Evolutionary conservation across 2,329 filamentous ascomycete species (phyloP), one percentile per base, ranked within the genome.

Genomic region (Penicillium sp.): DNA sequence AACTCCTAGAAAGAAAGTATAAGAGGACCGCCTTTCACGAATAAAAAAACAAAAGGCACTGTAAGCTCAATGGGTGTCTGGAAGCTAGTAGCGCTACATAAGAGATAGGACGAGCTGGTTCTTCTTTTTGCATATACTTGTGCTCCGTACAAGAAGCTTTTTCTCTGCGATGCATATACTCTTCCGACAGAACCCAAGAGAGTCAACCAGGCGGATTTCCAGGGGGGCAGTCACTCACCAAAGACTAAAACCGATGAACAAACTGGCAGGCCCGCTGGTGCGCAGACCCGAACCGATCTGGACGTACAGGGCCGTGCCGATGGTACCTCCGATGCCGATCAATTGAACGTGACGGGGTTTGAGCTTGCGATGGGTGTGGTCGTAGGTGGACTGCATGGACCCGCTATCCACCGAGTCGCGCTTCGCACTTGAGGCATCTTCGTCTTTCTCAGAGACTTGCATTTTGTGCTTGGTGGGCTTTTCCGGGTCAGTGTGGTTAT

Each of bases 301-400:
- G 22, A 77, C 75, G 55, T 72, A 77, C 32, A 78, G 58, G 0
- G 71, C 73, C n/a, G 72, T 76, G 18, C 75, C 74, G 60, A 78
- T 76, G 31, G 73, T 75, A 11, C 76, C 76, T 22, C 76, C 76
- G 50, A 79, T 77, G 39, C 75, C 76, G 52, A 79, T 79, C 53
- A 79, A 61, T 57, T 78, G 75, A 39, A 79, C 74, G 64, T 79
- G 76, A 55, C 76, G 65, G 13, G 75, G 70, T 55, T 77, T 77
- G 18, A 78, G 63, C 54, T 71, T 75, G 50, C 76, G 72, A 32
- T 72, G 72, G 1, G 74, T 77, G 45, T 68, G 61, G 42, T 74
- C 71, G 29, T 61, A 59, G 18, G 54, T 54, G 1, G 63, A 58
- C 45, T 67, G 63, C 29, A 64, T 64, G 10, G 57, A 63, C n/a